Percentiles rank a stretch among this genome's conserved stretches.
Conservation (phyloP, 2,329 filamentous ascomycete species). For the Fusarium falciforme region DNA sequence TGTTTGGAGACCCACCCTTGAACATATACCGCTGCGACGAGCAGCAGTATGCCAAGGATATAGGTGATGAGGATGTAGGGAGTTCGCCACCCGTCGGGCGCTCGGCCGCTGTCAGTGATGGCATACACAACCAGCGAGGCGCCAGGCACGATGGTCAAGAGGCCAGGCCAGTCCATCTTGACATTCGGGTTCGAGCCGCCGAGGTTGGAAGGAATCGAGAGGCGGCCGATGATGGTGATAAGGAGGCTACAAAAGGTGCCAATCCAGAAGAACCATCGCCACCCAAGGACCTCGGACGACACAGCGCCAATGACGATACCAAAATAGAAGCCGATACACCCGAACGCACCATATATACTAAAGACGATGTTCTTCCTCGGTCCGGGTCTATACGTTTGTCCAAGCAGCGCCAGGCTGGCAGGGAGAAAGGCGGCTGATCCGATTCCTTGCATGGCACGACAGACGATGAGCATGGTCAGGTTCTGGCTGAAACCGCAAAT, state of each 20-base stretch:
- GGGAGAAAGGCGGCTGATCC: slow-evolving; percentile 74
- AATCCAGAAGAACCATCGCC: slow-evolving; percentile 79
- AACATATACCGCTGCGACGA: slow-evolving; percentile 72
- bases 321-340: slow-evolving; percentile 68
- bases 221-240: slow-evolving; percentile 57
- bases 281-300: slow-evolving; percentile 68
- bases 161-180: slow-evolving; percentile 76
- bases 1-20: slow-evolving; percentile 76
- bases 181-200: slow-evolving; percentile 42
- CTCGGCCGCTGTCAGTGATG: slow-evolving; percentile 78
- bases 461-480: slow-evolving; percentile 75
- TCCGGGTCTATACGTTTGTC: slow-evolving; percentile 75
- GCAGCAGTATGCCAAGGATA: slow-evolving; percentile 68
- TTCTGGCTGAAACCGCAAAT: slow-evolving; percentile 75
- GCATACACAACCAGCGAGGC: slow-evolving; percentile 78
- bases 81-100: slow-evolving; percentile 74
- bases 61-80: slow-evolving; percentile 78
- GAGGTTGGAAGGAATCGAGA: slow-evolving; percentile 53
- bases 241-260: slow-evolving; percentile 60
- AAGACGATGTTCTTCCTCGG: slow-evolving; percentile 77
- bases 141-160: slow-evolving; percentile 69
- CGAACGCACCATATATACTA: slow-evolving; percentile 68
- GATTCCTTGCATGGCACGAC: slow-evolving; percentile 78
- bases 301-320: slow-evolving; percentile 77
- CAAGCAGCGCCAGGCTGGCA: slow-evolving; percentile 75